phyloP scores from a whole-genome alignment of 2,329 filamentous ascomycete species.

The Beauveria sp. region DNA sequence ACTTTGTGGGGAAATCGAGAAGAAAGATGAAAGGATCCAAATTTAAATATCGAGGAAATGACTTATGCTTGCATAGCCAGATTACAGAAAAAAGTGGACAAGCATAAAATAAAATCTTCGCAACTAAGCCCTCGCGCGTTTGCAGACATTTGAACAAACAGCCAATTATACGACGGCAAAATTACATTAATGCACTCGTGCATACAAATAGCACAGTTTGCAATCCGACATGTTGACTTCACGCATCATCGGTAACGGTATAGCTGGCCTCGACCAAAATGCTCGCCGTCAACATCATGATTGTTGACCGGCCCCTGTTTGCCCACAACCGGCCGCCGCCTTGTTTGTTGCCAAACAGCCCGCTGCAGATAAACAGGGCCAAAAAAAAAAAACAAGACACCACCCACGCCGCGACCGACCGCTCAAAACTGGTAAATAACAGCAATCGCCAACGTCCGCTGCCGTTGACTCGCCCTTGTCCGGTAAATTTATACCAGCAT shows the following conservation, averaged over 20 bases:
- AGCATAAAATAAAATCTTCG: neutral
- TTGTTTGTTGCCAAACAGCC: neutral
- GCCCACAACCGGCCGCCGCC: neutral
- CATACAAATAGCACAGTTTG: too few relatives aligned
- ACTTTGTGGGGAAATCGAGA: conserved; percentile 6
- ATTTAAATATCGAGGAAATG: neutral
- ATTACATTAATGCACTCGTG: neutral
- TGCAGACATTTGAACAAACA: neutral
- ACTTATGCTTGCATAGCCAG: neutral
- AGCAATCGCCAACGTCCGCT: too few relatives aligned
- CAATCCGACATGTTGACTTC: too few relatives aligned
- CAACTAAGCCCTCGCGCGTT: neutral
- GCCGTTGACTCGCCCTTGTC: too few relatives aligned
- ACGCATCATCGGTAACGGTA: too few relatives aligned
- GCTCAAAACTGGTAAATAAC: too few relatives aligned
- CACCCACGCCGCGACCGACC: neutral
- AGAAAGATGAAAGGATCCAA: neutral
- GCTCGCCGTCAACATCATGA: too few relatives aligned
- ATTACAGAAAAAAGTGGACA: neutral
- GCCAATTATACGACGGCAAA: neutral
- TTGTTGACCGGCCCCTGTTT: neutral
- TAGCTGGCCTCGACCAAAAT: too few relatives aligned
- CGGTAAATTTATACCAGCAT: too few relatives aligned
- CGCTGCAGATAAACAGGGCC: neutral
- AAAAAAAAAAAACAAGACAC: neutral